Percentiles rank a stretch among this genome's conserved stretches.
Evolutionary conservation across 163 green algal genomes (phyloP).

Genomic region (Chloroidium sp.): DNA sequence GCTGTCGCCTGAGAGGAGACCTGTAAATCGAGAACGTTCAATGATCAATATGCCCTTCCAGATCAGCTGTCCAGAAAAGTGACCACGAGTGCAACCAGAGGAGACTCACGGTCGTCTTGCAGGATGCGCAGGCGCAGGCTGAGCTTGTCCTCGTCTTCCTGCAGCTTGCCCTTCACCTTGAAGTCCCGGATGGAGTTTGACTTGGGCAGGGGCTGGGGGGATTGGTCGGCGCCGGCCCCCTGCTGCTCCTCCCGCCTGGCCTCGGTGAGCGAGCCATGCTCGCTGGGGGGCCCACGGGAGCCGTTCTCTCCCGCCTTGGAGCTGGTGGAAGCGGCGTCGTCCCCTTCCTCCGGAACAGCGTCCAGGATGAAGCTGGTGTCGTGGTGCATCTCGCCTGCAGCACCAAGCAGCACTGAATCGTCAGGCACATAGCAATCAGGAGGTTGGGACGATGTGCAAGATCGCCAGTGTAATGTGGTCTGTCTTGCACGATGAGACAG

Average conservation of each 20-base stretch:
- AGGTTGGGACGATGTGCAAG: no score
- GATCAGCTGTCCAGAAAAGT: neutral
- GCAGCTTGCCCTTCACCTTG: constrained; percentile 41
- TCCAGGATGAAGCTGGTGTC: neutral
- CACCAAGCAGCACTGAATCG: neutral
- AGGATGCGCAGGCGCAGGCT: constrained; percentile 67
- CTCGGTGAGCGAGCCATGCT: neutral
- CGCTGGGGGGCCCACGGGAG: no score
- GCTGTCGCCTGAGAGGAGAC: no score
- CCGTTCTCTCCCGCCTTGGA: neutral
- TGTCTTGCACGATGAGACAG: no score
- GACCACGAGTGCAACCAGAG: neutral
- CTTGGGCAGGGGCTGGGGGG: no score
- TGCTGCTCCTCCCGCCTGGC: no score
- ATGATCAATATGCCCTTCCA: no score
- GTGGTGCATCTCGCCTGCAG: neutral
- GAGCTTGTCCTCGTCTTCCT: constrained; percentile 57
- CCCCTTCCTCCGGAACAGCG: neutral
- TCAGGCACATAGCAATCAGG: no score
- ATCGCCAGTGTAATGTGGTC: no score
- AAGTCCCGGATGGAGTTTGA: constrained; percentile 26
- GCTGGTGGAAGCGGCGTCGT: neutral
- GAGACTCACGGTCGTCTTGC: constrained; percentile 48
- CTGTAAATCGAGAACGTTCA: no score
- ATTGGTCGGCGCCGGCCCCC: no score